A percentile compares a stretch with the other conserved stretches of the same genome.
Conservation (phyloP, 768 basidiomycete genomes). For the Pisolithus orientalis region DNA sequence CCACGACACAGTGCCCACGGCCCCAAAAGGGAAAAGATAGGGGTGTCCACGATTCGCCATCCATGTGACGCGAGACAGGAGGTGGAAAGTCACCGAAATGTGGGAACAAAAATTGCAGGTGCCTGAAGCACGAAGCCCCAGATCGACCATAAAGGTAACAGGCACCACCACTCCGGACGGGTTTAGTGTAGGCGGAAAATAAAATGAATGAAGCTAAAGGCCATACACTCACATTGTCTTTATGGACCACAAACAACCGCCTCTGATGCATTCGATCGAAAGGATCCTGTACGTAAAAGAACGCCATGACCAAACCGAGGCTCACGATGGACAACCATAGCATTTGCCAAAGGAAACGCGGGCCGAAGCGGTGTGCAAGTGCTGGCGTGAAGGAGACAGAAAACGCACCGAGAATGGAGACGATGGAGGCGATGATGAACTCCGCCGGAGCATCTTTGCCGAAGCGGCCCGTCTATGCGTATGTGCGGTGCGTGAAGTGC, state of each 20-base stretch:
- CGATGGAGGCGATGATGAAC: slow-evolving; percentile 78
- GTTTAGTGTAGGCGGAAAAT: background rate
- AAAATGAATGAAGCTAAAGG: background rate
- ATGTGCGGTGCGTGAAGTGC: no score
- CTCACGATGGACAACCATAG: slow-evolving; percentile 41
- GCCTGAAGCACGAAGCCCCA: background rate
- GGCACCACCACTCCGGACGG: background rate
- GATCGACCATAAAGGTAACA: background rate
- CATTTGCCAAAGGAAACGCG: slow-evolving; percentile 28
- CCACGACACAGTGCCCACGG: no score
- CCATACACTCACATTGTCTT: slow-evolving; percentile 68
- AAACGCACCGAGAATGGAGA: slow-evolving; percentile 51
- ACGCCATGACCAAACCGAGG: slow-evolving; percentile 46
- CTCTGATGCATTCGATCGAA: slow-evolving; percentile 89
- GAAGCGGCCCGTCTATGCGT: slow-evolving; percentile 69
- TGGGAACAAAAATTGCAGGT: no score
- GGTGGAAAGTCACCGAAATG: no score
- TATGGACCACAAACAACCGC: slow-evolving; percentile 74
- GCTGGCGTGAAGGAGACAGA: slow-evolving; percentile 57
- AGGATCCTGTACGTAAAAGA: slow-evolving; percentile 53
- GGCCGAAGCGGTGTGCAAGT: slow-evolving; percentile 68
- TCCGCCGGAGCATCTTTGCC: slow-evolving; percentile 83
- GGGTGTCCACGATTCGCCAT: no score
- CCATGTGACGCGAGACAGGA: no score
- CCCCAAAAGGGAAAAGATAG: no score